A percentile compares a stretch with the other conserved stretches of the same genome.
Conservation (phyloP, 805 yeast genomes). For the Ogataea zsoltii region DNA sequence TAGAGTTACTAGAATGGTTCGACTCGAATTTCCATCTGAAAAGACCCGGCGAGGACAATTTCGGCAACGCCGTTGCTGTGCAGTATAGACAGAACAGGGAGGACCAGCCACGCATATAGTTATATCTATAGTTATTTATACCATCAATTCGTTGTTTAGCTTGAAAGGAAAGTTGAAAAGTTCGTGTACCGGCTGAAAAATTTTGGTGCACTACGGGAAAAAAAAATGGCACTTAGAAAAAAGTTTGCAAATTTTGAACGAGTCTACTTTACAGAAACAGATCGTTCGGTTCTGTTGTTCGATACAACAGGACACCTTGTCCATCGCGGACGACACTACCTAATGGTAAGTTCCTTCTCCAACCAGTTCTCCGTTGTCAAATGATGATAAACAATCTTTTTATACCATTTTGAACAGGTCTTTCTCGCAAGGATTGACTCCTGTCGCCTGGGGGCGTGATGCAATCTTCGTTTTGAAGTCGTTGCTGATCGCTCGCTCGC, state of each 20-base stretch:
- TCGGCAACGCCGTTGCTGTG: conserved; percentile 47
- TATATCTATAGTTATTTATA: background rate
- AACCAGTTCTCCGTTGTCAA: background rate
- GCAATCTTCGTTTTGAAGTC: conserved; percentile 35
- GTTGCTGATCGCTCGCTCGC: conserved; percentile 27
- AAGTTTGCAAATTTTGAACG: background rate
- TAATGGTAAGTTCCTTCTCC: too few species aligned
- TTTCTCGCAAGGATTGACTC: conserved; percentile 12
- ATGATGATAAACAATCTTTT: conserved; percentile 33
- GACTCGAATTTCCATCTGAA: conserved; percentile 67
- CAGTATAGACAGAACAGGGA: conserved; percentile 34
- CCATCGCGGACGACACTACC: too few species aligned
- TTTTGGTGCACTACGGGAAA: too few species aligned
- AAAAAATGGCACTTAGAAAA: background rate
- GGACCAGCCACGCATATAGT: conserved; percentile 29
- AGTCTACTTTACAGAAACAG: background rate
- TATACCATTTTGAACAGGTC: conserved; percentile 35
- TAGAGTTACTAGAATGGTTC: conserved; percentile 79
- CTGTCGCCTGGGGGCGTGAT: conserved; percentile 17
- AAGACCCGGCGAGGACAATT: conserved; percentile 68
- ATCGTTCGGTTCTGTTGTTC: too few species aligned
- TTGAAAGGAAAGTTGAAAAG: background rate
- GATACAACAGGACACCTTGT: too few species aligned
- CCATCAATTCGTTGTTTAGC: too few species aligned
- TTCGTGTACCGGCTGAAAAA: conserved; percentile 8